Conservation (phyloP, 441 rosid genomes). For the Macaranga tanarius region DNA sequence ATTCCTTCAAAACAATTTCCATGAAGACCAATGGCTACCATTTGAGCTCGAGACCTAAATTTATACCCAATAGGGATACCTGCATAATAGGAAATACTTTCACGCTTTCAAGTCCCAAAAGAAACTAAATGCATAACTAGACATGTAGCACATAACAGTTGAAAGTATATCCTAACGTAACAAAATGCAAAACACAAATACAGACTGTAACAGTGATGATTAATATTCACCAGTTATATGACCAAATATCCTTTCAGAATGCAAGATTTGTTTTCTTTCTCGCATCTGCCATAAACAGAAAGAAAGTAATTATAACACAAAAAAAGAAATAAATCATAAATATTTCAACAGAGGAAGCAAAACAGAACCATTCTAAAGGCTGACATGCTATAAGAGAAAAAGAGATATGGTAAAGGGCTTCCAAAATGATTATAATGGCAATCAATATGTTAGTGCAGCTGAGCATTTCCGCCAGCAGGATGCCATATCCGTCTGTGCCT, state of each 20-base stretch:
- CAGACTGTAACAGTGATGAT: not conserved
- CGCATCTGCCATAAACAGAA: conserved; percentile 34
- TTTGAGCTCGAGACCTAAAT: conserved; percentile 42
- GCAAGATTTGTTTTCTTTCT: conserved; percentile 22
- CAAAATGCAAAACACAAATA: conserved; percentile 8
- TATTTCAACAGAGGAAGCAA: not conserved
- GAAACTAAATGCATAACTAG: not conserved
- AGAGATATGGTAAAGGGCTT: not conserved
- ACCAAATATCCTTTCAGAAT: conserved; percentile 29
- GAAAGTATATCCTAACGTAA: conserved; percentile 1
- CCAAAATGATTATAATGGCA: not conserved
- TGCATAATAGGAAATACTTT: conserved; percentile 21
- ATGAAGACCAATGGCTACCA: conserved; percentile 42
- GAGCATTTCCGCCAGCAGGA: not conserved
- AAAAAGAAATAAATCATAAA: not conserved
- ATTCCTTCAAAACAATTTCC: conserved; percentile 35
- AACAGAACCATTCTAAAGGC: conserved; percentile 3
- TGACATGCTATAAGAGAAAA: not conserved
- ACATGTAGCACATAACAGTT: not conserved
- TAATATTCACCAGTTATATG: conserved; percentile 28
- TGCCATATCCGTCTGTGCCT: not conserved
- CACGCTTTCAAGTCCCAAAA: not conserved
- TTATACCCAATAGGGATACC: conserved; percentile 40
- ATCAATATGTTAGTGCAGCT: conserved; percentile 6
- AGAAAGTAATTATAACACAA: not conserved